Evolutionary conservation across 2,329 filamentous ascomycete genomes (phyloP).

Genomic region (Mycocentrospora acerina): DNA sequence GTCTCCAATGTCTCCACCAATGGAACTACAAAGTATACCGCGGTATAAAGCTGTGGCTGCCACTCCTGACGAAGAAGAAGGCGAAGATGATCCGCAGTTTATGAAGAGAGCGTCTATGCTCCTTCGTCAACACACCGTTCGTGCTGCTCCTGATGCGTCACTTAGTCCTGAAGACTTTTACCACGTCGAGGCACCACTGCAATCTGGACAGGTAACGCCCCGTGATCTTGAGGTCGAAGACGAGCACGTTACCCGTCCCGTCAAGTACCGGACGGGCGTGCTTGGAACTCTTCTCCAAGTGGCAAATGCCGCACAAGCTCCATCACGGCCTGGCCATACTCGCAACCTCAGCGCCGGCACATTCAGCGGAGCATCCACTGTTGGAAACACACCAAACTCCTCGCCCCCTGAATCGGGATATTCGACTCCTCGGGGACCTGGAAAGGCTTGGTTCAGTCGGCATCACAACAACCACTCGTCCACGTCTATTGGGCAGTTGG

Average conservation of each 20-base stretch:
- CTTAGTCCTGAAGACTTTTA: conserved; percentile 33
- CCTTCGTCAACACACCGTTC: conserved; percentile 36
- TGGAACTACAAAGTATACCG: conserved; percentile 19
- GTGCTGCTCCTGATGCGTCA: conserved; percentile 10
- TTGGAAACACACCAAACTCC: conserved; percentile 37
- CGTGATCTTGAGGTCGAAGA: conserved; percentile 55
- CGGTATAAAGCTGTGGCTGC: conserved; percentile 21
- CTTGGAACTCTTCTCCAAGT: conserved; percentile 69
- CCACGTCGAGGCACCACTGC: conserved; percentile 29
- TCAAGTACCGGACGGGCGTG: conserved; percentile 71
- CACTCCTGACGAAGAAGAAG: conserved; percentile 27
- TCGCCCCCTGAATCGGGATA: conserved; percentile 48
- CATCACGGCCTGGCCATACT: conserved; percentile 12
- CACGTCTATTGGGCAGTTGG: conserved; percentile 46
- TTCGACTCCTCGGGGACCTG: conserved; percentile 38
- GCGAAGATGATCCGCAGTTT: conserved; percentile 34
- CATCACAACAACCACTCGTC: conserved; percentile 40
- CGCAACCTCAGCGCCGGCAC: conserved; percentile 29
- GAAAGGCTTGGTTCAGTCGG: conserved; percentile 41
- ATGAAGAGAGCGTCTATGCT: conserved; percentile 46
- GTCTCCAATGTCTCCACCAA: conserved; percentile 9
- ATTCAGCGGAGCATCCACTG: conserved; percentile 37
- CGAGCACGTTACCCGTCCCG: conserved; percentile 66
- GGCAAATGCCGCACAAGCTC: conserved; percentile 15
- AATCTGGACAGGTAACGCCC: conserved; percentile 53